These are phyloP conservation scores for Globisporangium irregulare DNA, from an alignment of 352 stramenopile genomes.

Conservation along the genomic window DNA sequence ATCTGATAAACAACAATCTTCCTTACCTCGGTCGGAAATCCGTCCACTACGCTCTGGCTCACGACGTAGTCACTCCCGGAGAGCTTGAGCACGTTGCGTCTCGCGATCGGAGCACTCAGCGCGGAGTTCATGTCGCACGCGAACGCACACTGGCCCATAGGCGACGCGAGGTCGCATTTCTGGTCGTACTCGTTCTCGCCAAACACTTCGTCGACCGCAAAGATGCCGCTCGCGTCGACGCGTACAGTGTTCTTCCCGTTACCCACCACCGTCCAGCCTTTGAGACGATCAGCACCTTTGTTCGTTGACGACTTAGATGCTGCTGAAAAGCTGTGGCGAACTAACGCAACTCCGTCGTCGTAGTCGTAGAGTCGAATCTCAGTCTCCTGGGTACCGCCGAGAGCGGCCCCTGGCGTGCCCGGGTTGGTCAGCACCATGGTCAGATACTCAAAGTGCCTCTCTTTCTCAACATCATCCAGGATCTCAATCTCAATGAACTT, in stretches of 20 bases:
- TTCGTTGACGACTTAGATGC: not conserved
- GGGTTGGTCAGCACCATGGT: conserved; percentile 34
- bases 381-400: conserved; percentile 34
- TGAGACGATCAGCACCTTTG: not conserved
- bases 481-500: conserved; percentile 51
- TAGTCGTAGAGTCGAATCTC: conserved; percentile 66
- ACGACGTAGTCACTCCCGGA: conserved; percentile 36
- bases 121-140: conserved; percentile 35
- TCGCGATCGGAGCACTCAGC: conserved; percentile 12
- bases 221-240: conserved; percentile 51
- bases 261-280: conserved; percentile 46
- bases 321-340: conserved; percentile 28
- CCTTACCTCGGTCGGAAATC: conserved; percentile 37
- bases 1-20: conserved; percentile 15
- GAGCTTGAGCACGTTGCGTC: conserved; percentile 37
- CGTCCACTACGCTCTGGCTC: conserved; percentile 26
- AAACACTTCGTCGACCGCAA: conserved; percentile 55
- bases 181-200: conserved; percentile 65
- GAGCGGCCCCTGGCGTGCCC: conserved; percentile 18
- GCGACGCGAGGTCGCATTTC: conserved; percentile 54
- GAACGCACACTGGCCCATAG: conserved; percentile 47
- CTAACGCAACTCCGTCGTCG: conserved; percentile 30
- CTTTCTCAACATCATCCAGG: conserved; percentile 38
- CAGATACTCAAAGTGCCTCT: conserved; percentile 55
- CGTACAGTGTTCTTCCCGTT: conserved; percentile 45